These are phyloP conservation scores for Hibiscus tridactylites DNA, from an alignment of 345 rosid species.

Conservation along the genomic window DNA sequence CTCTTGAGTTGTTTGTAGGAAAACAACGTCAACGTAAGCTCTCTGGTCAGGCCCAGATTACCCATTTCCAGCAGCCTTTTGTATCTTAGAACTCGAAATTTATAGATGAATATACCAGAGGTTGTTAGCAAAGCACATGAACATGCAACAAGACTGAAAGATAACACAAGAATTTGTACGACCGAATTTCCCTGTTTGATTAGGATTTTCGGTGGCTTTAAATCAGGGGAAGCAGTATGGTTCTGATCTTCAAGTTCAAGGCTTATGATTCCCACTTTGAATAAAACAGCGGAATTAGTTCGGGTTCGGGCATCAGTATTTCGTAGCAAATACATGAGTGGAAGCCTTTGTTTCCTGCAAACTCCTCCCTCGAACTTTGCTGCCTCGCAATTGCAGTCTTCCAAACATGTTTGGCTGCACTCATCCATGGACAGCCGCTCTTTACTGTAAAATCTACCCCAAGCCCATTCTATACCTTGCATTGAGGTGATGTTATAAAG, in stretches of 20 bases:
- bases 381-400: constrained; percentile 9
- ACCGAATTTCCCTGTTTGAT: neutral
- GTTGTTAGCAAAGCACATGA: neutral
- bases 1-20: constrained; percentile 13
- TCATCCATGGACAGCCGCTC: neutral
- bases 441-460: neutral
- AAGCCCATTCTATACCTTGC: neutral
- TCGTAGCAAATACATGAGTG: neutral
- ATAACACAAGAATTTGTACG: neutral
- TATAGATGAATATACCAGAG: neutral
- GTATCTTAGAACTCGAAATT: neutral
- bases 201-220: neutral
- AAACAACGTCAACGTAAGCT: constrained; percentile 3
- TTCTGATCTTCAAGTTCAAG: neutral
- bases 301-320: neutral
- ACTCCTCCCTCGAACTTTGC: neutral
- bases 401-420: neutral
- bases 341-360: constrained; percentile 7
- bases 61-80: neutral
- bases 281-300: neutral
- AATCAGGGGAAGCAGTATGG: neutral
- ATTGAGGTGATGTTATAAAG: neutral
- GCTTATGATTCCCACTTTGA: neutral
- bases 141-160: neutral
- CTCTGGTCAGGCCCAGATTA: neutral